Percentiles rank a stretch among this genome's conserved stretches.
phyloP scores from a whole-genome alignment of 306 rosid genomes.

The Ziziphus jujuba region DNA sequence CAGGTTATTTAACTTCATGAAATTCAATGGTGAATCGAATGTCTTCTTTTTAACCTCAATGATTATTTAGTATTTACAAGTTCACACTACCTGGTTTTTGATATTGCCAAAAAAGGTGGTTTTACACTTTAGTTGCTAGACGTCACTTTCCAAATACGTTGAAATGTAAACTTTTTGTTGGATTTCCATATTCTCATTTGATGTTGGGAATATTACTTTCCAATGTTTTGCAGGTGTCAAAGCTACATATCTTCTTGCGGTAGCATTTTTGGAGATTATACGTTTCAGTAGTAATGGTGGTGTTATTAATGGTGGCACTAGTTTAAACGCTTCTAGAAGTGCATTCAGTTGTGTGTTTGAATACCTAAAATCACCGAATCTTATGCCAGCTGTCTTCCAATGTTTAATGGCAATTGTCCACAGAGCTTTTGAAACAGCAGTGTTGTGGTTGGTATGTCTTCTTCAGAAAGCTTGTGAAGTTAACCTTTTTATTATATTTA shows the following conservation, averaged over 20 bases:
- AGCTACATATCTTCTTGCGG: conserved; percentile 99
- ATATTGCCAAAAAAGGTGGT: background rate
- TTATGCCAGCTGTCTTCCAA: conserved; percentile 94
- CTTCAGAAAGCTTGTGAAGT: conserved; percentile 21
- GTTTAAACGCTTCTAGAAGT: conserved; percentile 66
- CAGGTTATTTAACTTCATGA: conserved; percentile 51
- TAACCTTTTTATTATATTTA: conserved; percentile 1
- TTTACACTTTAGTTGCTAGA: background rate
- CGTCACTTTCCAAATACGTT: background rate
- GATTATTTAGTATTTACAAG: background rate
- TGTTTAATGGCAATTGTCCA: conserved; percentile 90
- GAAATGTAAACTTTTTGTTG: background rate
- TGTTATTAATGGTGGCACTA: conserved; percentile 75
- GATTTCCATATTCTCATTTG: conserved; percentile 18
- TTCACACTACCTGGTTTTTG: background rate
- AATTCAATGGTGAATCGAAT: background rate
- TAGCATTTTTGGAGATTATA: conserved; percentile 90
- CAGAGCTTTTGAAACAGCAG: conserved; percentile 86
- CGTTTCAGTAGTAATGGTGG: conserved; percentile 99
- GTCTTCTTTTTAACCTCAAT: conserved; percentile 14
- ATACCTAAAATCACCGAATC: conserved; percentile 93
- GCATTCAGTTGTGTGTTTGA: conserved; percentile 95
- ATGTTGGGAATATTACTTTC: conserved; percentile 20
- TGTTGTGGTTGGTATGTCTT: conserved; percentile 84
- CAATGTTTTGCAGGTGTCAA: conserved; percentile 73